Evolutionary conservation across 2,329 filamentous ascomycete genomes (phyloP), one percentile per base, ranked within the genome.

Genomic region (Paracoccidioides brasiliensis): DNA sequence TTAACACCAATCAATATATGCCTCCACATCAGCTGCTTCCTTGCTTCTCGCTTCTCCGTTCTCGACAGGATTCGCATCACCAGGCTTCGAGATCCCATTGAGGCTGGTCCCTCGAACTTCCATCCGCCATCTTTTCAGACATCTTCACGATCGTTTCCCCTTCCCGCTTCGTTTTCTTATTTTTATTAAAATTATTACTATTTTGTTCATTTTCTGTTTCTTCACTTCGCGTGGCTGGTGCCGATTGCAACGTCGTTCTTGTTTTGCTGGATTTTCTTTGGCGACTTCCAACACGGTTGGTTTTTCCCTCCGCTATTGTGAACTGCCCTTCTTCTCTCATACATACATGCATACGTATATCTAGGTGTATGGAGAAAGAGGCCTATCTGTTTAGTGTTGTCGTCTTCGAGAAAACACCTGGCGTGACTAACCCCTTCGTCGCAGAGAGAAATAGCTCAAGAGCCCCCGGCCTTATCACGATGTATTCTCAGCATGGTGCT

Each of bases 401-500:
- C 22, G 43, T 28, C 43, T 14, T 38, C 32, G 22, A 38, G 35
- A 28, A 33, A 38, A 30, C 28, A 22, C 7, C 22, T 45, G 8
- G 10, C 40, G n/a, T 51, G 42, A 12, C 48, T 55, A 10, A 52
- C 48, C 15, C 41, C 15, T 38, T 32, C 35, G 30, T 41, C 35
- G 2, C 22, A 22, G 22, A 22, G 22, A 42, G 43, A 41, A 37
- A 42, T 9, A 50, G 35, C 28, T 15, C 10, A 14, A 32, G 15
- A n/a, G 5, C 28, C 12, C 22, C 37, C 37, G n/a, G 22, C 22
- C 22, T 22, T 15, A 43, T 44, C 56, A 50, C 65, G 57, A 90
- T 91, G 87, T 91, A 89, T 75, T 80, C 85, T 63, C 85, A 89
- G 76, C 86, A 90, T 63, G 72, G 78, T 76, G 81, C 86, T 68